Evolutionary conservation across 2,329 filamentous ascomycete species (phyloP).

Genomic region (Bipolaris zeicola): DNA sequence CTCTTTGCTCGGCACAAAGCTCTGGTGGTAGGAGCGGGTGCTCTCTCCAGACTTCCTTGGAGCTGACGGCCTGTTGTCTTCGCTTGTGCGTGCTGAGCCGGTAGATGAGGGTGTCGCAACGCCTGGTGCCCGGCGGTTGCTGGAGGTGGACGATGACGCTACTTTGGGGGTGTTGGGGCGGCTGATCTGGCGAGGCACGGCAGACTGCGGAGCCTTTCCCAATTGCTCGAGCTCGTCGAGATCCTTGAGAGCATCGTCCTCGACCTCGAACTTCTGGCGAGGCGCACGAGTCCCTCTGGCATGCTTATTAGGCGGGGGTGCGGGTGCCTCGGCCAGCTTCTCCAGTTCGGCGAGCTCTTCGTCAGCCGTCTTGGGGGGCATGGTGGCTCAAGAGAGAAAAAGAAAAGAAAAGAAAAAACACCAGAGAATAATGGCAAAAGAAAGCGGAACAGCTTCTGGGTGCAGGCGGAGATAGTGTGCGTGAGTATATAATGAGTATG

Average conservation of each 20-base stretch:
- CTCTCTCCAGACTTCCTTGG: constrained; percentile 79
- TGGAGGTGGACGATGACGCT: constrained; percentile 53
- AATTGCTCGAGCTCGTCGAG: constrained; percentile 72
- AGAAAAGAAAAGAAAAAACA: neutral
- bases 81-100: constrained; percentile 53
- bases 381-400: constrained; percentile 12
- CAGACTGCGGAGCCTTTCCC: constrained; percentile 56
- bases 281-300: constrained; percentile 55
- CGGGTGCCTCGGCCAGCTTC: constrained; percentile 40
- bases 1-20: constrained; percentile 67
- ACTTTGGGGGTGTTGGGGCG: constrained; percentile 82
- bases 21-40: constrained; percentile 70
- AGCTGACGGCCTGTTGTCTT: constrained; percentile 67
- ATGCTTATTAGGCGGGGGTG: constrained; percentile 42
- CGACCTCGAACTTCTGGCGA: constrained; percentile 47
- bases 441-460: neutral
- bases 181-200: constrained; percentile 64
- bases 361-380: constrained; percentile 51
- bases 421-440: neutral
- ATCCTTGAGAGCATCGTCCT: constrained; percentile 82
- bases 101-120: constrained; percentile 48
- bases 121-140: constrained; percentile 43
- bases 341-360: constrained; percentile 56
- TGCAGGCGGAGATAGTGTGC: neutral
- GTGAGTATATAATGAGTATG: neutral